phyloP scores from a whole-genome alignment of 495 filamentous ascomycete species.

The Stereocaulon alpinum region DNA sequence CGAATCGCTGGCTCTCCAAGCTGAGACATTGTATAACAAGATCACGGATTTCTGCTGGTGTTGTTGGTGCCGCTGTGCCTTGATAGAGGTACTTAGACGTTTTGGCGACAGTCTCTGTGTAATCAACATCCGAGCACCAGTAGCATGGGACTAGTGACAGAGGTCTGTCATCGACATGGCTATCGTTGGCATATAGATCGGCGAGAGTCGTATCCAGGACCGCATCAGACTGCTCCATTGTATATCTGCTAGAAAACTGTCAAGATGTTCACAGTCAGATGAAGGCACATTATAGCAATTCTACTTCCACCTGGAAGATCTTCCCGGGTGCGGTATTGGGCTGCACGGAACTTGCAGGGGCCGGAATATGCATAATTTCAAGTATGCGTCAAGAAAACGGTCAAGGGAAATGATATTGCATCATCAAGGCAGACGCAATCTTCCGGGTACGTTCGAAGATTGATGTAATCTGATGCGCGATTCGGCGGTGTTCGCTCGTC shows the following conservation, averaged over 20 bases:
- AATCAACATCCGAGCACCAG: neutral
- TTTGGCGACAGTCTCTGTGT: neutral
- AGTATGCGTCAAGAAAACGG: no score
- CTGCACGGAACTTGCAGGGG: neutral
- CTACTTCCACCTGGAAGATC: no score
- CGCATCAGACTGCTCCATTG: neutral
- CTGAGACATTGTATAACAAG: neutral
- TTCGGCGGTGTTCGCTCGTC: no score
- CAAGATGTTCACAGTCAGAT: no score
- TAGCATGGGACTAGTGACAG: neutral
- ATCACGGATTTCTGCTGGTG: neutral
- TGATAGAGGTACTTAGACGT: constrained; percentile 1
- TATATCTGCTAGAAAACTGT: no score
- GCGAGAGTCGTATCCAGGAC: neutral
- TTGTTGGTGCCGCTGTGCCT: neutral
- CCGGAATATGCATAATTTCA: neutral
- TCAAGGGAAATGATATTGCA: no score
- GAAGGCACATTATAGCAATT: no score
- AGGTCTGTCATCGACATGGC: neutral
- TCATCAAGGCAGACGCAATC: no score
- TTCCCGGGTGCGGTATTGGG: neutral
- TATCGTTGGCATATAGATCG: neutral
- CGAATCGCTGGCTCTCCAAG: neutral
- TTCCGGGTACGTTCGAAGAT: no score
- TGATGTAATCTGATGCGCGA: no score